Evolutionary conservation across 495 filamentous ascomycete genomes (phyloP), one percentile per base, ranked within the genome.

Genomic region (Tuber indicum): DNA sequence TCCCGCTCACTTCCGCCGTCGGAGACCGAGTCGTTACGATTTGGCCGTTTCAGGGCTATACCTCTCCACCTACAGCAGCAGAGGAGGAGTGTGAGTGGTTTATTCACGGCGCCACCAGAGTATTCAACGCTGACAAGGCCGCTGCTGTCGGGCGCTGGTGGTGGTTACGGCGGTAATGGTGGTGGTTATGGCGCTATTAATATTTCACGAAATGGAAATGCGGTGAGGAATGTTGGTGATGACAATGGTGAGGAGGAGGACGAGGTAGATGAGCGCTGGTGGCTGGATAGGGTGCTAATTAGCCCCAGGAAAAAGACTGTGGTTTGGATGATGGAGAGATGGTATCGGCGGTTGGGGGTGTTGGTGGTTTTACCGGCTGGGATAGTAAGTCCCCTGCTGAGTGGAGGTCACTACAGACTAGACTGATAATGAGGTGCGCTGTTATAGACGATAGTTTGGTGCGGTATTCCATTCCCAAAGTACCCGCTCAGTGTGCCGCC

Each of bases 381-480:
- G 70, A 83, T 91, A 85, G 89, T 90, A 81, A 82, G 88, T 87
- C 66, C 21, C 42, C 42, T 10, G 12, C 39, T 70, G 41, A 1
- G 26, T 66, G 14, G 19, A 17, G 58, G 58, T 14, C 5, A 19
- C 5, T 36, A 36, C 3, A 2, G 26, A 3, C 26, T 36, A 3
- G 10, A 62, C 52, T 62, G n/a, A 62, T n/a, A 36, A 19, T 17
- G 14, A 17, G 58, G n/a, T 66, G 71, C 42, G 3, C 14, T 49
- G 58, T 62, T 41, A 49, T 81, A 90, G 89, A 87, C 89, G 36
- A 86, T 91, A 72, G 85, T 86, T 21, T 91, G 89, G 89, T 89
- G 88, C 76, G 88, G 89, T 7, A 79, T 91, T 45, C 89, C 89
- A 3, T 89, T 91, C 74, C 89, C 89, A n/a, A 88, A 89, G 71